Evolutionary conservation across 2,329 filamentous ascomycete species (phyloP).

Genomic region (Gyromitra esculenta): DNA sequence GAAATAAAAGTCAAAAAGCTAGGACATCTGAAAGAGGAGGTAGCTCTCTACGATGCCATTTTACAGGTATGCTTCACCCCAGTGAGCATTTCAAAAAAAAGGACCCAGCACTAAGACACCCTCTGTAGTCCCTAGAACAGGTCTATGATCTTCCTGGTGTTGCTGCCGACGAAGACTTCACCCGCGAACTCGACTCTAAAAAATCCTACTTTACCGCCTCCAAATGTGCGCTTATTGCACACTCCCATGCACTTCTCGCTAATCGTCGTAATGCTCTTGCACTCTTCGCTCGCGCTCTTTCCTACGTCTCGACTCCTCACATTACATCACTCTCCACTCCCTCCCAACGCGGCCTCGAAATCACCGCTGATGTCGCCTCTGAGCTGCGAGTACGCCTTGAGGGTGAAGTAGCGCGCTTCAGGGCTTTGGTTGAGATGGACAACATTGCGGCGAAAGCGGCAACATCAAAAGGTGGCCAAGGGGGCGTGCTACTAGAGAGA

Average conservation of each 20-base stretch:
- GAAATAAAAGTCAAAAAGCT: slow-evolving; percentile 79
- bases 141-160: slow-evolving; percentile 90
- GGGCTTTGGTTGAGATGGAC: slow-evolving; percentile 84
- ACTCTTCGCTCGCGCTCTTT: slow-evolving; percentile 76
- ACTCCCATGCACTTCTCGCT: slow-evolving; percentile 79
- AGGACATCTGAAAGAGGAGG: slow-evolving; percentile 82
- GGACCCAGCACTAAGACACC: slow-evolving; percentile 1
- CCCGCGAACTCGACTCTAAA: slow-evolving; percentile 80
- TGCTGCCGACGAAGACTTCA: slow-evolving; percentile 79
- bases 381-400: slow-evolving; percentile 72
- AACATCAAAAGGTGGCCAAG: slow-evolving; percentile 63
- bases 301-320: slow-evolving; percentile 62
- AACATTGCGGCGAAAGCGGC: slow-evolving; percentile 66
- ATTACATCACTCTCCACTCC: slow-evolving; percentile 63
- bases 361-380: slow-evolving; percentile 69
- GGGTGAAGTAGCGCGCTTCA: slow-evolving; percentile 79
- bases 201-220: slow-evolving; percentile 85
- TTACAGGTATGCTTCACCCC: slow-evolving; percentile 53
- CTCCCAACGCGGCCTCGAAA: slow-evolving; percentile 72
- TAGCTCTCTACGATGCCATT: slow-evolving; percentile 87
- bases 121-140: slow-evolving; percentile 85
- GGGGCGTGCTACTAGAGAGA: slow-evolving; percentile 75
- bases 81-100: neutral
- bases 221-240: slow-evolving; percentile 83
- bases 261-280: slow-evolving; percentile 83